These are phyloP conservation scores for Pestalotiopsis fici DNA, from an alignment of 2,329 filamentous ascomycete genomes.

Conservation along the genomic window DNA sequence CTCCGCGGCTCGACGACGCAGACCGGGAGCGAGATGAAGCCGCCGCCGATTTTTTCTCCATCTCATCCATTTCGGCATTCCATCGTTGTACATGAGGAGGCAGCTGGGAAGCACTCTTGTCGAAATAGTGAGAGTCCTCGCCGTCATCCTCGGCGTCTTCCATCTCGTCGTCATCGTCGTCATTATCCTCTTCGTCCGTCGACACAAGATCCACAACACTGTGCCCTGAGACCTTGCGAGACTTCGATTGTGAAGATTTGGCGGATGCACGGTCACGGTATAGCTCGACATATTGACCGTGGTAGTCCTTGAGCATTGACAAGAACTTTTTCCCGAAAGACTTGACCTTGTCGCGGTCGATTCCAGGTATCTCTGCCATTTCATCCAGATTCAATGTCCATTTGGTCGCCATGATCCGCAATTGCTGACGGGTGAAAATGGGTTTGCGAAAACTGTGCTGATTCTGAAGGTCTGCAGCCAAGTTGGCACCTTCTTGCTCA, in stretches of 20 bases:
- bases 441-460: slow-evolving; percentile 56
- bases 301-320: slow-evolving; percentile 53
- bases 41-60: slow-evolving; percentile 10
- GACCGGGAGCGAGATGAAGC: slow-evolving; percentile 4
- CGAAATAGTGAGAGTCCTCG: slow-evolving; percentile 51
- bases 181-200: slow-evolving; percentile 17
- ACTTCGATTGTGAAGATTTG: slow-evolving; percentile 5
- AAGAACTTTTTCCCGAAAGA: slow-evolving; percentile 64
- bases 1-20: slow-evolving; percentile 2
- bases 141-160: slow-evolving; percentile 24
- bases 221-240: slow-evolving; percentile 17
- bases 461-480: slow-evolving; percentile 64
- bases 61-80: slow-evolving; percentile 28
- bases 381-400: slow-evolving; percentile 64
- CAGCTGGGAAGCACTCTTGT: slow-evolving; percentile 13
- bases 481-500: slow-evolving; percentile 58
- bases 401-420: slow-evolving; percentile 72
- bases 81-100: slow-evolving; percentile 25
- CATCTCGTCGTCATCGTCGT: slow-evolving; percentile 10
- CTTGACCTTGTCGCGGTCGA: slow-evolving; percentile 63
- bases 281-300: slow-evolving; percentile 50
- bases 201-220: slow-evolving; percentile 57
- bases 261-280: slow-evolving; percentile 34
- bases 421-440: slow-evolving; percentile 68
- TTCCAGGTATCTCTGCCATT: slow-evolving; percentile 65